Evolutionary conservation across 192 early-diverging fungal species (phyloP).

Genomic region (Backusella liffmaniae): DNA sequence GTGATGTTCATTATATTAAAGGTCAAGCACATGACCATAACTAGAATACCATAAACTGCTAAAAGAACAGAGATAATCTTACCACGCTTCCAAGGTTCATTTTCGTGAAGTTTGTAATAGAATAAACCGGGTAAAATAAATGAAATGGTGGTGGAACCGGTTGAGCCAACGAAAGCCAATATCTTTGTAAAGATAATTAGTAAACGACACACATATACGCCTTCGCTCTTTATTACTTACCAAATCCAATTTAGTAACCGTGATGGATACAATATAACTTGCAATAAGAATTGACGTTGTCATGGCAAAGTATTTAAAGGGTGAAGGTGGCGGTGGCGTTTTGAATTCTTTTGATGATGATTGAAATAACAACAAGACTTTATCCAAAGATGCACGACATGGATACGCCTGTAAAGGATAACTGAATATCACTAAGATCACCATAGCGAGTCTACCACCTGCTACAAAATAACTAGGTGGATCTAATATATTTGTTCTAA

Average conservation of each 20-base stretch:
- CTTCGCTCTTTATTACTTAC: constrained; percentile 33
- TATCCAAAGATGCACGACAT: constrained; percentile 84
- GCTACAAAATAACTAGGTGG: constrained; percentile 68
- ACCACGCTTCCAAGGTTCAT: constrained; percentile 59
- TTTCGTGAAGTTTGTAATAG: constrained; percentile 82
- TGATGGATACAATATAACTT: constrained; percentile 74
- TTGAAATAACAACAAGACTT: constrained; percentile 58
- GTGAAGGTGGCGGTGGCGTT: constrained; percentile 40
- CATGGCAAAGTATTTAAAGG: constrained; percentile 57
- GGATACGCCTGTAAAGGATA: constrained; percentile 96
- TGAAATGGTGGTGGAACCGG: constrained; percentile 93
- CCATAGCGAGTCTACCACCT: constrained; percentile 85
- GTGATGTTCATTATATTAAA: constrained; percentile 51
- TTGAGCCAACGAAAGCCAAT: constrained; percentile 91
- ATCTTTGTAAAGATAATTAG: constrained; percentile 42
- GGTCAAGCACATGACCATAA: constrained; percentile 81
- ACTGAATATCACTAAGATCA: constrained; percentile 83
- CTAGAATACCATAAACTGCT: constrained; percentile 63
- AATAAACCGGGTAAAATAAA: constrained; percentile 95
- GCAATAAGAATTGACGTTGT: constrained; percentile 66
- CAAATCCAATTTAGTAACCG: constrained; percentile 75
- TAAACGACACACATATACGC: not conserved
- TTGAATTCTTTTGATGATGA: constrained; percentile 10
- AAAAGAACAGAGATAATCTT: constrained; percentile 66
- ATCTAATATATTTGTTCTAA: constrained; percentile 43